These are phyloP conservation scores for Pecoramyces ruminantium DNA, from an alignment of 192 early-diverging fungal species.

Conservation along the genomic window DNA sequence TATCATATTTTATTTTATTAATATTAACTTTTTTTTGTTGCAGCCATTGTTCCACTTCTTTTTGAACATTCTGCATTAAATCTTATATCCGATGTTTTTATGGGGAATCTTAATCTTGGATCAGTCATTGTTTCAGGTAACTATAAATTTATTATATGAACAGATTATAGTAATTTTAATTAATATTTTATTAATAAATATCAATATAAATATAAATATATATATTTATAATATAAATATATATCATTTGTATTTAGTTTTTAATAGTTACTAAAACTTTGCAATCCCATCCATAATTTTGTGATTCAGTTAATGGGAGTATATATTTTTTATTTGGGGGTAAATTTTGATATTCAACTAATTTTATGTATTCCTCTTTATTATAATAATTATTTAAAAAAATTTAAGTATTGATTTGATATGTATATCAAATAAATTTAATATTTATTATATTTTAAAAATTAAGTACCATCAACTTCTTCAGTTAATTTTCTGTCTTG, in stretches of 20 bases:
- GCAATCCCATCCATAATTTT: neutral
- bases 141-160: neutral
- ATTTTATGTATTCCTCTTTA: neutral
- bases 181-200: no score
- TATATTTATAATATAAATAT: neutral
- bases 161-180: no score
- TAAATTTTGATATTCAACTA: neutral
- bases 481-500: neutral
- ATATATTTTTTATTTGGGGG: neutral
- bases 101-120: neutral
- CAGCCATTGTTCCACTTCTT: neutral
- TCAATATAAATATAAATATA: no score
- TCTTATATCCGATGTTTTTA: neutral
- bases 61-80: neutral
- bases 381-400: no score
- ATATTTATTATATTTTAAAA: no score
- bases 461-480: neutral
- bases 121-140: neutral
- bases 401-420: no score
- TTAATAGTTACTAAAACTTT: neutral
- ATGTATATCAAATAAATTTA: no score
- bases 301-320: neutral
- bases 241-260: no score
- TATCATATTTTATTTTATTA: no score
- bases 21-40: neutral